Percentiles rank a stretch among this genome's conserved stretches.
Conservation (phyloP, 805 yeast species). For the Metschnikowia chrysomelidarum region DNA sequence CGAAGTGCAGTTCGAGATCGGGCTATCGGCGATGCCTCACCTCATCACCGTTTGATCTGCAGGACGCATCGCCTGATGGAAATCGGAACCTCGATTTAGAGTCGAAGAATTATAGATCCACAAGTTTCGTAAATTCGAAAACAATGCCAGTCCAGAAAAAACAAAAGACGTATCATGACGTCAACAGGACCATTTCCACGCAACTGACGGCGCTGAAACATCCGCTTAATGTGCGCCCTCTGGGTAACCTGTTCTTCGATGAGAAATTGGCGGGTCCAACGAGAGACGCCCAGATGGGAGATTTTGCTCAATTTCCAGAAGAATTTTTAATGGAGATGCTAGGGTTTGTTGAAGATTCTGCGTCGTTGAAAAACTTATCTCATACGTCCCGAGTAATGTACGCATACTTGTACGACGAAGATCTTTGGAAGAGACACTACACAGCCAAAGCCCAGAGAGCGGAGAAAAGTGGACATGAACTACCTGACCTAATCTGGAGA, state of each 20-base stretch:
- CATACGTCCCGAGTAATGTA: constrained; percentile 64
- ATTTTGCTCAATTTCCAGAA: constrained; percentile 53
- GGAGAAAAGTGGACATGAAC: constrained; percentile 13
- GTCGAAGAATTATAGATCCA: too few relatives aligned
- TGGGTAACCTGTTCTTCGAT: constrained; percentile 16
- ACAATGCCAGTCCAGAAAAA: constrained; percentile 5
- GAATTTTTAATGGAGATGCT: constrained; percentile 58
- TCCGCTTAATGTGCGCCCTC: constrained; percentile 21
- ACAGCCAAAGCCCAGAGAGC: constrained; percentile 13
- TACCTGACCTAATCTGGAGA: constrained; percentile 46
- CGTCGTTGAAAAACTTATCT: constrained; percentile 51
- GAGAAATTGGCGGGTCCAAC: constrained; percentile 13
- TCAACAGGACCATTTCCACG: constrained; percentile 7
- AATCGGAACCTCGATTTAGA: too few relatives aligned
- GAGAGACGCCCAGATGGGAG: constrained; percentile 48
- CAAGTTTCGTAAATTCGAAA: too few relatives aligned
- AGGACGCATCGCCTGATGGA: too few relatives aligned
- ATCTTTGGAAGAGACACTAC: constrained; percentile 71
- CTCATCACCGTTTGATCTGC: too few relatives aligned
- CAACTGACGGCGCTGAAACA: constrained; percentile 13
- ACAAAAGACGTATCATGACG: constrained; percentile 8
- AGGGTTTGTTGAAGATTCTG: constrained; percentile 44
- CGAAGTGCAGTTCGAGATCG: too few relatives aligned
- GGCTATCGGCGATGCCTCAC: too few relatives aligned
- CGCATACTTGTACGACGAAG: constrained; percentile 75